Base-by-base conservation (phyloP, 176 grass and related monocot genomes). In the Juncus inflexus region DNA sequence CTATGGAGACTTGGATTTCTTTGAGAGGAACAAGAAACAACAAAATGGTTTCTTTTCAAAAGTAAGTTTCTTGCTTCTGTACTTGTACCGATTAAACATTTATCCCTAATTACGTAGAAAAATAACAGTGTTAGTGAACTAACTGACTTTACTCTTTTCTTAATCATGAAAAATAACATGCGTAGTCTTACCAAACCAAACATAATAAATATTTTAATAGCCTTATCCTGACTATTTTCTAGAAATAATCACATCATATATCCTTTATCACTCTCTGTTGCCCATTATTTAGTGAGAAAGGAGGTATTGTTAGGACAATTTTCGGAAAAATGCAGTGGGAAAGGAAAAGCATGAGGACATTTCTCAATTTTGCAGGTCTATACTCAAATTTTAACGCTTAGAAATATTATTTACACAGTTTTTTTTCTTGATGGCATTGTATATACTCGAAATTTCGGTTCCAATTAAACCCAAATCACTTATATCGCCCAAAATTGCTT, bases 1-100 rank as follows among this genome's bases (percentile, higher is more conserved):
- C 94, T 89, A 58, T 78, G 70, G 65, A 75, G n/a, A 61, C 66
- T 61, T 65, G 39, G n/a, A 62, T 10, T 72, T 13, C 55, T 41
- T n/a, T 51, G 52, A 54, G 42, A 74, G 53, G 75, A 73, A 68
- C 68, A 82, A 5, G 53, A 84, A n/a, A 86, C 63, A 5, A 82
- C 50, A 6, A 69, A 12, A 42, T 40, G 12, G 7, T 15, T 82
- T 60, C 66, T 76, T 49, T 61, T 58, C 52, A 39, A 55, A 78
- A 55, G 42, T 40, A 19, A 14, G 2, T 14, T 47, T 45, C 9
- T 67, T 60, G 5, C n/a, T 14, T 42, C 13, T 28, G 1, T 14
- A 57, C 37, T 13, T 35, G 13, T 2, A 15, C 12, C 13, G 57
- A 50, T 3, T 15, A n/a, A 35, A 52, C 37, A 12, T 53, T 52